Percentiles rank a stretch among this genome's conserved stretches.
phyloP scores from a whole-genome alignment of 1,284 basidiomycete genomes.

The Cryptococcus sp. region DNA sequence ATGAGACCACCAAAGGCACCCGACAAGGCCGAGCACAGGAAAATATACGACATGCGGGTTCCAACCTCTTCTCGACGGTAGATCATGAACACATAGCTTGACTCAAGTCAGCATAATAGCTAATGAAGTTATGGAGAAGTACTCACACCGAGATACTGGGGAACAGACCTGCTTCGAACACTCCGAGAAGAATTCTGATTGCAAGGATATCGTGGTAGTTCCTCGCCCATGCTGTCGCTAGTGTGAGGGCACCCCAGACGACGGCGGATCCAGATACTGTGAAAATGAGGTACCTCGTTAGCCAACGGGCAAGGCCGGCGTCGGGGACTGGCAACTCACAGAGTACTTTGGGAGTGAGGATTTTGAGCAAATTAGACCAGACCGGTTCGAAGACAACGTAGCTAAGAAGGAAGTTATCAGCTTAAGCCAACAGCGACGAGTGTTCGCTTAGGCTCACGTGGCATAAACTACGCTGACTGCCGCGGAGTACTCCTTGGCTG shows the following conservation, averaged over 20 bases:
- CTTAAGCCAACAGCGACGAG: neutral
- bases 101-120: slow-evolving; percentile 6
- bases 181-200: slow-evolving; percentile 31
- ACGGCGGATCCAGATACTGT: slow-evolving; percentile 25
- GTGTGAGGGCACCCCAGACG: slow-evolving; percentile 24
- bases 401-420: neutral
- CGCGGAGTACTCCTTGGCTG: slow-evolving; percentile 25
- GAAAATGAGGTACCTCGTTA: neutral
- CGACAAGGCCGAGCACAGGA: slow-evolving; percentile 31
- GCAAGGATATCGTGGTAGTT: slow-evolving; percentile 26
- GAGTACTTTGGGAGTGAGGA: slow-evolving; percentile 27
- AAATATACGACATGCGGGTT: slow-evolving; percentile 36
- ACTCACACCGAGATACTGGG: slow-evolving; percentile 26
- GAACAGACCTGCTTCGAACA: slow-evolving; percentile 34
- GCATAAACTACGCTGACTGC: slow-evolving; percentile 32
- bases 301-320: neutral
- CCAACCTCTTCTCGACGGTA: slow-evolving; percentile 37
- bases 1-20: slow-evolving; percentile 42
- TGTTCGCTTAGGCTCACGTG: slow-evolving; percentile 13
- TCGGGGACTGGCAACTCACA: slow-evolving; percentile 14
- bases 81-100: slow-evolving; percentile 24
- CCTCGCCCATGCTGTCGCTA: slow-evolving; percentile 21
- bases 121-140: slow-evolving; percentile 6
- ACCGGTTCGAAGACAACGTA: slow-evolving; percentile 38
- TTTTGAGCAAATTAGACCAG: slow-evolving; percentile 34